Conservation (phyloP, 169 alveolate genomes). For the Plasmodium adleri region DNA sequence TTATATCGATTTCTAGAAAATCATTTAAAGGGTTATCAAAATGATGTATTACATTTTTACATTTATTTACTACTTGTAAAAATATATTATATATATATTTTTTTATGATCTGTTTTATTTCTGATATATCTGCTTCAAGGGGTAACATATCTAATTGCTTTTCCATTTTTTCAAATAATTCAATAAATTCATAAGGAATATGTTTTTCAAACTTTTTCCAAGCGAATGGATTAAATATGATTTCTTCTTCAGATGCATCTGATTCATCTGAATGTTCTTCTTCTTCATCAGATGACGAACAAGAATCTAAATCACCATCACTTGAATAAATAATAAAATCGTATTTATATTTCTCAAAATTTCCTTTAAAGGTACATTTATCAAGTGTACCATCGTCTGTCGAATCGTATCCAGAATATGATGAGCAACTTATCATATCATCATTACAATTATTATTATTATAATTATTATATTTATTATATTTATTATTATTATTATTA, state of each 20-base stretch:
- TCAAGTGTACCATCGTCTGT: slow-evolving; percentile 22
- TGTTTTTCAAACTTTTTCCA: slow-evolving; percentile 74
- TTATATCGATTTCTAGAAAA: slow-evolving; percentile 47
- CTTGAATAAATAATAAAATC: slow-evolving; percentile 59
- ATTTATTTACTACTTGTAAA: slow-evolving; percentile 28
- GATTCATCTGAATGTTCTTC: slow-evolving; percentile 16
- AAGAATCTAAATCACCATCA: slow-evolving; percentile 45
- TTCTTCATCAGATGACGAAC: slow-evolving; percentile 24
- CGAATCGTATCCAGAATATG: not conserved
- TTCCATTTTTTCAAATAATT: slow-evolving; percentile 46
- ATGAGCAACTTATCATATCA: not conserved
- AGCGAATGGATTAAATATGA: slow-evolving; percentile 66
- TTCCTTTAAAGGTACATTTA: not conserved
- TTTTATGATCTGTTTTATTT: slow-evolving; percentile 56
- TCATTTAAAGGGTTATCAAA: slow-evolving; percentile 47
- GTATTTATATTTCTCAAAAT: slow-evolving; percentile 6
- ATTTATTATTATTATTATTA: too few relatives aligned
- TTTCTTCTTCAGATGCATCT: slow-evolving; percentile 39
- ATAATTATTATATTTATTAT: not conserved
- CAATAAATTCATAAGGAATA: slow-evolving; percentile 46
- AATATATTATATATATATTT: slow-evolving; percentile 38
- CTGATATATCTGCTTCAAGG: slow-evolving; percentile 47
- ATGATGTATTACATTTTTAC: slow-evolving; percentile 22
- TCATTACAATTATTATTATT: not conserved
- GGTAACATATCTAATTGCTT: slow-evolving; percentile 68